Evolutionary conservation across 148 eudicot species (phyloP).

Genomic region (Beta vulgaris): DNA sequence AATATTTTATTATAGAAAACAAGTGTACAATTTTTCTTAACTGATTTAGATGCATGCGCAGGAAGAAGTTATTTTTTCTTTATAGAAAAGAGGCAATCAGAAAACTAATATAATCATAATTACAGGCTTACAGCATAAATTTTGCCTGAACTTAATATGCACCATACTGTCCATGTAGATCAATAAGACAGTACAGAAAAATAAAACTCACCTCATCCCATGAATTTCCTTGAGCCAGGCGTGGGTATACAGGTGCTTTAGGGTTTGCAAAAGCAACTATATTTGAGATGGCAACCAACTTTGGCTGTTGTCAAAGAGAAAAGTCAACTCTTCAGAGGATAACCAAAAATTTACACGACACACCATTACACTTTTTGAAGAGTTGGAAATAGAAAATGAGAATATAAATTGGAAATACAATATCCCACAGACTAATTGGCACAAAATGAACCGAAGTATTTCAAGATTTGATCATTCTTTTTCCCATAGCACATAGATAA

Average conservation of each 20-base stretch:
- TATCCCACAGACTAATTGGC: not conserved
- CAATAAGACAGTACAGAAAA: not conserved
- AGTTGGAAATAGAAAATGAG: not conserved
- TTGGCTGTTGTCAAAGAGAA: constrained; percentile 50
- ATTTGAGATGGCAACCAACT: constrained; percentile 77
- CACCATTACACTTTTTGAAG: not conserved
- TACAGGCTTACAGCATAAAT: not conserved
- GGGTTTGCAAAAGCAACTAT: constrained; percentile 67
- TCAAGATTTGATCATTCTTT: constrained; percentile 4
- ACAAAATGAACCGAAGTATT: not conserved
- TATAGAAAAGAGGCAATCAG: not conserved
- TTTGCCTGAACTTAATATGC: not conserved
- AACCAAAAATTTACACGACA: too few relatives aligned
- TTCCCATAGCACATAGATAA: not conserved
- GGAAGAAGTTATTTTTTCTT: not conserved
- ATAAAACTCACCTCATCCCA: constrained; percentile 80
- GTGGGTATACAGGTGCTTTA: constrained; percentile 83
- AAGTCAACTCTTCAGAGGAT: not conserved
- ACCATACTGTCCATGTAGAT: not conserved
- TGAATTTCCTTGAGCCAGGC: constrained; percentile 80
- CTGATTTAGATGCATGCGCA: not conserved
- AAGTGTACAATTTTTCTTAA: not conserved
- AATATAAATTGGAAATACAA: not conserved
- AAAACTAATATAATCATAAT: not conserved
- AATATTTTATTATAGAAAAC: too few relatives aligned